These are phyloP conservation scores for Trichoderma gracile DNA, from an alignment of 2,329 filamentous ascomycete genomes.

Conservation along the genomic window DNA sequence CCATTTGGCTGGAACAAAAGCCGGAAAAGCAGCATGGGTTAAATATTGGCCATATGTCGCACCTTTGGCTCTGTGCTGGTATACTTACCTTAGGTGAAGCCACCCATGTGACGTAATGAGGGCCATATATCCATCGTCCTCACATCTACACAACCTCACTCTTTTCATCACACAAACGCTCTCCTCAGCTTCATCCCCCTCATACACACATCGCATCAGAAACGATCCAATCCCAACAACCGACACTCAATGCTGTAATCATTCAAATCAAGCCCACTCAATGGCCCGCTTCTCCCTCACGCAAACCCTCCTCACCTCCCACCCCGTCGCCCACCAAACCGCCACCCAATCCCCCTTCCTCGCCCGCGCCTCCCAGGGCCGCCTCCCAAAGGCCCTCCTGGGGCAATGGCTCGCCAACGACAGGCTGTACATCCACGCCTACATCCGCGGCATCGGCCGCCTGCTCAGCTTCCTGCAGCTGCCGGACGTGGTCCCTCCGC, in stretches of 20 bases:
- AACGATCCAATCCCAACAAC: background rate
- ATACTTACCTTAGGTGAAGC: background rate
- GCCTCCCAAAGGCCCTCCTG: slow-evolving; percentile 55
- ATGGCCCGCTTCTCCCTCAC: slow-evolving; percentile 49
- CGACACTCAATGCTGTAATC: background rate
- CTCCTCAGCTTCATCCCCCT: background rate
- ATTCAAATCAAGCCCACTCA: background rate
- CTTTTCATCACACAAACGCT: background rate
- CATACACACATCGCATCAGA: too few relatives aligned
- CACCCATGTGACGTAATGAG: slow-evolving; percentile 14
- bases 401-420: slow-evolving; percentile 72
- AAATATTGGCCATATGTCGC: too few relatives aligned
- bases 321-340: slow-evolving; percentile 47
- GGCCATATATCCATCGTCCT: too few relatives aligned
- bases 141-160: background rate
- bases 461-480: slow-evolving; percentile 63
- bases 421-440: slow-evolving; percentile 68
- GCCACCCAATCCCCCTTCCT: slow-evolving; percentile 70
- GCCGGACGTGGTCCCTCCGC: slow-evolving; percentile 36
- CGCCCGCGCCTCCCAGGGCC: slow-evolving; percentile 62
- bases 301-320: slow-evolving; percentile 54
- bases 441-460: slow-evolving; percentile 66
- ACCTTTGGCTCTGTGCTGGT: background rate
- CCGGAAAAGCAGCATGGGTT: too few relatives aligned
- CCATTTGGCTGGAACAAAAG: too few relatives aligned